Percentiles rank a stretch among this genome's conserved stretches.
These are phyloP conservation scores for Ogataea philodendri DNA, from an alignment of 805 yeast genomes.

Conservation along the genomic window DNA sequence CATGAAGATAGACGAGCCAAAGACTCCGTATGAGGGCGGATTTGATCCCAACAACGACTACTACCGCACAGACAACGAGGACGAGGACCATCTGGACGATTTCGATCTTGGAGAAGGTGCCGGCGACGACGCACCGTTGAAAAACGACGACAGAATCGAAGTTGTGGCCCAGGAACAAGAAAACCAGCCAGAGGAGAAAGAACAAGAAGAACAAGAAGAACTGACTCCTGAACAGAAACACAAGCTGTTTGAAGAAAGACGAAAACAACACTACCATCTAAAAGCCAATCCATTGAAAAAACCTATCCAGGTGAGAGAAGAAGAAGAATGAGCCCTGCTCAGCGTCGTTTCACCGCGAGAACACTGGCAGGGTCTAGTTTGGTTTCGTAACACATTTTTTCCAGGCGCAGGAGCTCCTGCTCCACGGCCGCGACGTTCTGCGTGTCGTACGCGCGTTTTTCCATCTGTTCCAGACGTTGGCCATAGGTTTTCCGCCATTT, in stretches of 20 bases:
- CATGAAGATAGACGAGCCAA: slow-evolving; percentile 90
- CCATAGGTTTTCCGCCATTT: slow-evolving; percentile 24
- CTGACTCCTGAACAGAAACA: slow-evolving; percentile 60
- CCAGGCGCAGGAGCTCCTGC: slow-evolving; percentile 16
- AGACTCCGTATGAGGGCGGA: slow-evolving; percentile 93
- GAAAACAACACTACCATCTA: slow-evolving; percentile 75
- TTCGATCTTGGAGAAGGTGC: slow-evolving; percentile 37
- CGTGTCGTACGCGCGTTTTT: slow-evolving; percentile 18
- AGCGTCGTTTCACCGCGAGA: slow-evolving; percentile 15
- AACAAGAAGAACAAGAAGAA: slow-evolving; percentile 41
- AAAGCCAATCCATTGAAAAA: slow-evolving; percentile 49
- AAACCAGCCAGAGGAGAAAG: slow-evolving; percentile 31
- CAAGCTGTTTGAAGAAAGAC: slow-evolving; percentile 66
- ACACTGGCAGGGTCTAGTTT: slow-evolving; percentile 6
- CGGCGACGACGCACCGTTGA: slow-evolving; percentile 17
- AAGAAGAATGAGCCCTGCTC: slow-evolving; percentile 24
- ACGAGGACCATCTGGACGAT: slow-evolving; percentile 37
- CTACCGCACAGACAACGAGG: slow-evolving; percentile 66
- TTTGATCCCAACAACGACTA: slow-evolving; percentile 80
- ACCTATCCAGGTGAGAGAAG: slow-evolving; percentile 36
- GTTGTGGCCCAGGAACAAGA: slow-evolving; percentile 17
- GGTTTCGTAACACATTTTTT: slow-evolving; percentile 12
- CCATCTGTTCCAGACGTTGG: slow-evolving; percentile 17
- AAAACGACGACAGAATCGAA: slow-evolving; percentile 19
- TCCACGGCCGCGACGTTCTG: slow-evolving; percentile 22